Base-by-base conservation (phyloP, 306 rosid species). In the Dryas drummondii region DNA sequence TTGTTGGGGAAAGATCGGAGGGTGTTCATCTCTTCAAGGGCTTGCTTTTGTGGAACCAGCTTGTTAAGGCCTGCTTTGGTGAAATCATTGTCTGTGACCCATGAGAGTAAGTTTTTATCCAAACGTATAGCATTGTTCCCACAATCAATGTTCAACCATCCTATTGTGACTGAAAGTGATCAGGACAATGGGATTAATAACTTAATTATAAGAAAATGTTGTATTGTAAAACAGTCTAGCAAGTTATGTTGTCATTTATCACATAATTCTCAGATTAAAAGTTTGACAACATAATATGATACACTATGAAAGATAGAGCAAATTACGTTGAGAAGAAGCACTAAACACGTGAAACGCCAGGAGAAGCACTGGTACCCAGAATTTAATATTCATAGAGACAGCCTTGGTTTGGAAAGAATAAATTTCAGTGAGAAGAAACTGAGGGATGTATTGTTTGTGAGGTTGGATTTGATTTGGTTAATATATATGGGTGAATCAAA, bases 111-210 rank as follows among this genome's bases (percentile, higher is more conserved):
- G 41, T 50, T 40, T 19, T 22, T 26, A 12, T 74, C 78, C 8
- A 4, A 1, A 17, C 51, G 48, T 17, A 12, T 8, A 4, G 8
- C 47, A 12, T 44, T 42, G 56, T n/a, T 56, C 9, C 71, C 68
- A 62, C 76, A 72, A 27, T 72, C 76, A 8, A 72, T 72, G 67
- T 72, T 72, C 17, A 67, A 22, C 56, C 44, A 47, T 12, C 6
- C 56, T 0, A 1, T 12, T 5, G 71, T 47, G 9, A 49, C 42
- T 47, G 17, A 5, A 66, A 9, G 17, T 47, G 42, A 54, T 16
- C 2, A 54, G n/a, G n/a, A 5, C 58, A 49, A 32, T 32, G 37
- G 37, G 2, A 32, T 32, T 32, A 32, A 32, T 1, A 32, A 32
- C 37, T 49, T 2, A 49, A 11, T 11, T 9, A 10, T 9, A 46